A percentile compares a stretch with the other conserved stretches of the same genome.
These are phyloP conservation scores for Leccinum insigne DNA, from an alignment of 1,284 basidiomycete species.

Conservation along the genomic window DNA sequence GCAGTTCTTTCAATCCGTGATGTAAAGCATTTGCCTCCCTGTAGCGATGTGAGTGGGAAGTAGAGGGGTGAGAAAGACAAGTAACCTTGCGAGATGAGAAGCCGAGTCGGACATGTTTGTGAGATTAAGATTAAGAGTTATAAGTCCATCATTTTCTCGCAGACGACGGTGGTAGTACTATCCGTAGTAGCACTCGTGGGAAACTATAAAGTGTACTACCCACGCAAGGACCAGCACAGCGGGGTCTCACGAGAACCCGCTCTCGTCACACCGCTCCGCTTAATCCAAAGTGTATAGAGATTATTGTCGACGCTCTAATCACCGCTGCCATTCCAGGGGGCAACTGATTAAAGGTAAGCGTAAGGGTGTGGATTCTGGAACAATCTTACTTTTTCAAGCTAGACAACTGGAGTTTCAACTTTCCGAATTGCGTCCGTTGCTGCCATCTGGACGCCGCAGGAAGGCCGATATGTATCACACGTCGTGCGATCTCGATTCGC, in stretches of 20 bases:
- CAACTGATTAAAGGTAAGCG: constrained; percentile 5
- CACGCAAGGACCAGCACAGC: constrained; percentile 1
- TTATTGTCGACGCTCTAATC: background rate
- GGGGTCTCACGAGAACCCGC: background rate
- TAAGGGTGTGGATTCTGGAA: background rate
- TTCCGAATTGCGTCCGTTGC: background rate
- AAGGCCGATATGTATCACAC: background rate
- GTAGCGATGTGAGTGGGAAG: constrained; percentile 11
- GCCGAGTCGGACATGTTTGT: constrained; percentile 32
- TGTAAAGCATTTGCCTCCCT: constrained; percentile 75
- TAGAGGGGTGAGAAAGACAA: background rate
- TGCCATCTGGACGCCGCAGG: constrained; percentile 8
- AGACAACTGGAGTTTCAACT: background rate
- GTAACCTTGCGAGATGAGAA: constrained; percentile 28
- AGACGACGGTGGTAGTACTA: background rate
- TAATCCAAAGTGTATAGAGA: background rate
- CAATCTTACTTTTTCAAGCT: constrained; percentile 7
- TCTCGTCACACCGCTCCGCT: background rate
- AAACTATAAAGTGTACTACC: constrained; percentile 9
- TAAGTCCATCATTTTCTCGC: constrained; percentile 31
- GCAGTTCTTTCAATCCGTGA: constrained; percentile 65
- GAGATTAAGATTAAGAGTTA: constrained; percentile 12
- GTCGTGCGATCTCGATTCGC: constrained; percentile 7
- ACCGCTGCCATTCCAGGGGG: background rate
- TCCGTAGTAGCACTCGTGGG: constrained; percentile 18